A percentile compares a stretch with the other conserved stretches of the same genome.
These are phyloP conservation scores for Phlyctochytrium bullatum DNA, from an alignment of 192 early-diverging fungal genomes.

Conservation along the genomic window DNA sequence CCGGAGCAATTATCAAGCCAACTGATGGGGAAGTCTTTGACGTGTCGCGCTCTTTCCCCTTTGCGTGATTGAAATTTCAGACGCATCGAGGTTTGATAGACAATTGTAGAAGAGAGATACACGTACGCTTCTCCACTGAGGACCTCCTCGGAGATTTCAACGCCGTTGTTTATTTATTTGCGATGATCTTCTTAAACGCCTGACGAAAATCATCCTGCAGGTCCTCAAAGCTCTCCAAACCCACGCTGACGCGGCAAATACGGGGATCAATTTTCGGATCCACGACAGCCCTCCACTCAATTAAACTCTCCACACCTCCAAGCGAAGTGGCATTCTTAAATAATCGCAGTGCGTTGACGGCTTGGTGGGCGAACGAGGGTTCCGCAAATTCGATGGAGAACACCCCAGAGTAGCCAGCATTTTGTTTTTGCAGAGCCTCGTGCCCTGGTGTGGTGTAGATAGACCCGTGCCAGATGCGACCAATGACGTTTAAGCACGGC, in stretches of 20 bases:
- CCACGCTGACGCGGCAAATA: slow-evolving; percentile 63
- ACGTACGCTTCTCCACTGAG: too few species aligned
- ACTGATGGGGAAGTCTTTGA: too few species aligned
- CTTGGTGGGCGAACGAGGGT: slow-evolving; percentile 44
- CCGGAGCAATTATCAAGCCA: too few species aligned
- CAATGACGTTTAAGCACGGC: slow-evolving; percentile 20
- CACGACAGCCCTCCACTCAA: slow-evolving; percentile 61
- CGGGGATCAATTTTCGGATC: slow-evolving; percentile 42
- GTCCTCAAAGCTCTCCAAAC: slow-evolving; percentile 53
- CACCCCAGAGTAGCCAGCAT: slow-evolving; percentile 24
- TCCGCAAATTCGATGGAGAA: slow-evolving; percentile 42
- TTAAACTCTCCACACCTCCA: slow-evolving; percentile 63
- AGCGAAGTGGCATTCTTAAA: slow-evolving; percentile 62
- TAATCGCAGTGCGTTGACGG: slow-evolving; percentile 40
- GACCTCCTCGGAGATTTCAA: too few species aligned
- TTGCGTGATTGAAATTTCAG: too few species aligned
- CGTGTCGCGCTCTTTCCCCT: too few species aligned
- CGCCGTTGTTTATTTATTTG: too few species aligned
- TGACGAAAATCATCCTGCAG: not conserved
- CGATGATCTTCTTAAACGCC: not conserved
- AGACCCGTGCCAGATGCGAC: slow-evolving; percentile 34
- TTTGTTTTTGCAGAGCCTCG: slow-evolving; percentile 20
- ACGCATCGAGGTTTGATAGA: too few species aligned
- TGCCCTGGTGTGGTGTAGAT: slow-evolving; percentile 42
- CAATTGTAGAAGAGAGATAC: too few species aligned